Base-by-base conservation (phyloP, 148 eudicot species). In the Arctostaphylos glauca region DNA sequence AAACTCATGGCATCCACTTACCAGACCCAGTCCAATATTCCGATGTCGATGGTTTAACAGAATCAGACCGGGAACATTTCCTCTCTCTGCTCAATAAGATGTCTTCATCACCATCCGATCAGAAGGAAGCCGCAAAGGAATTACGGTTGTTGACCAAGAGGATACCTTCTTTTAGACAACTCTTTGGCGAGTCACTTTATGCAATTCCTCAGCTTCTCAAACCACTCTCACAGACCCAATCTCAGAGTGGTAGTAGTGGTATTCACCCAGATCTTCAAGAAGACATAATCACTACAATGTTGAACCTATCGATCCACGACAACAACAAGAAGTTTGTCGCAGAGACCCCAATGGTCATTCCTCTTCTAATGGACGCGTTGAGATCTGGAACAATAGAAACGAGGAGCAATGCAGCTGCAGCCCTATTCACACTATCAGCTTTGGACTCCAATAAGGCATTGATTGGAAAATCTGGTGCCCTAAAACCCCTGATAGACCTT, bases 261-360 rank as follows among this genome's bases (percentile, higher is more conserved):
- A 75, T 87, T 54, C 89, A 87, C 62, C 90, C 82, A 0, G 91
- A 87, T 81, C 96, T 96, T 64, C 97, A 93, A 79, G 99, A 96
- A 86, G 98, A 96, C 86, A 16, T 96, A 59, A 87, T 96, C 82
- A 96, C 98, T 1, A 96, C 98, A 7, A 54, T 96, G 71, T 73
- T 96, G 88, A 96, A 96, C 87, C 86, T 94, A 41, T 96, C 99
- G 0, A 96, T 96, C 83, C 96, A 93, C 67, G 99, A 96, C 80
- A 94, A 88, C 70, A 96, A 96, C 87, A 96, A 96, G 89, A 94
- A 94, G 86, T 90, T 93, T 59, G 97, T 94, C 14, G 97, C 94
- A 0, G 98, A 94, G 84, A 91, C 92, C 12, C 93, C 97, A 1
- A 85, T 80, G 87, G 99, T 92, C 72, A 86, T 96, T 82, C 84